Evolutionary conservation across 2,329 filamentous ascomycete genomes (phyloP), one percentile per base, ranked within the genome.

Genomic region (Cadophora gregata): DNA sequence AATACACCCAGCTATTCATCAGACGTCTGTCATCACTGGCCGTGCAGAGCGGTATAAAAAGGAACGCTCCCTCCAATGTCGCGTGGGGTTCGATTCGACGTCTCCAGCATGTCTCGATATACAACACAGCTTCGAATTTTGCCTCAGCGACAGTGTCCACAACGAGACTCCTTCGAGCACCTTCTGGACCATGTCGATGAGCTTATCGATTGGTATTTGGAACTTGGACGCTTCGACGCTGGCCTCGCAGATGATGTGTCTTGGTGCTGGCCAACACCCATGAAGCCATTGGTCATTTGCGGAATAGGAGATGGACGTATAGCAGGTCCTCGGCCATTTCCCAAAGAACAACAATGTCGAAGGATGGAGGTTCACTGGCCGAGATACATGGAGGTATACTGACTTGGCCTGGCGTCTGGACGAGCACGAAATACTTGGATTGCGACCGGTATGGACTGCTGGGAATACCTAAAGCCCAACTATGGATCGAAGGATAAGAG

Each of bases 1-100:
- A 58, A 58, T 58, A 58, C 31, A n/a, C 53, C 19, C n/a, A 58
- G 9, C 24, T 38, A 36, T 38, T 58, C 9, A 24, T 58, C 36
- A 38, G 53, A 24, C 31, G 2, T 58, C 53, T 36, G 53, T 58
- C 53, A 58, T 38, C 31, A 16, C 31, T 38, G 53, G 16, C 53
- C 12, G 31, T 25, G 31, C 33, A 38, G 53, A 8, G 29, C 31
- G 31, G 53, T 58, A 58, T 58, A 58, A 58, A 31, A 58, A 4
- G 9, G 12, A 24, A 38, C 19, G n/a, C 5, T 16, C 33, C 53
- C 33, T 19, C 29, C 53, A 24, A 0, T 38, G 14, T 3, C 31
- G 8, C 1, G 19, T 25, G 3, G n/a, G n/a, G 6, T 9, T 58
- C 31, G 53, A 38, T 21, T 58, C 53, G 31, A 38, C 25, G 31